phyloP scores from a whole-genome alignment of 2,329 filamentous ascomycete genomes.

The Aspergillus sp. region DNA sequence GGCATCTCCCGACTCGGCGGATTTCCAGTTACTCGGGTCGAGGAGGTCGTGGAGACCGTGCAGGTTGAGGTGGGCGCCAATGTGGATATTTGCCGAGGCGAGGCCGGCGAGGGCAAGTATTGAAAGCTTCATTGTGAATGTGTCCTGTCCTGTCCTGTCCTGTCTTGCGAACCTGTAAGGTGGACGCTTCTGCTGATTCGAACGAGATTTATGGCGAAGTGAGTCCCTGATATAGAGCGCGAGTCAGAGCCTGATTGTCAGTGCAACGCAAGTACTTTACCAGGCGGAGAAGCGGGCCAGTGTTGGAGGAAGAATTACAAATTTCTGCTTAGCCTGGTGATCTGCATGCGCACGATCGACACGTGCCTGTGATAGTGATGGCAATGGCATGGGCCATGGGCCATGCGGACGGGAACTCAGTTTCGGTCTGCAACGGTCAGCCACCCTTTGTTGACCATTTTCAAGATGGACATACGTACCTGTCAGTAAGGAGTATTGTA shows the following conservation, averaged over 20 bases:
- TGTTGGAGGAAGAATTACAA: not conserved
- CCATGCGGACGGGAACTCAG: not conserved
- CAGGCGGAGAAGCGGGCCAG: not conserved
- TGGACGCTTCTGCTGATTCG: not conserved
- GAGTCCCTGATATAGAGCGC: not conserved
- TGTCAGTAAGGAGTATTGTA: not conserved
- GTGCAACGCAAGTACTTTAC: not conserved
- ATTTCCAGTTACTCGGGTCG: not conserved
- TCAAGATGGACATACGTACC: not conserved
- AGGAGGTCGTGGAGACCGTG: not conserved
- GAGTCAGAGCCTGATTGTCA: not conserved
- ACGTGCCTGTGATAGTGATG: not conserved
- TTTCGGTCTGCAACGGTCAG: not conserved
- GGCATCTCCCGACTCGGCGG: not conserved
- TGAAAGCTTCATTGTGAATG: slow-evolving; percentile 2
- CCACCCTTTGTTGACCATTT: not conserved
- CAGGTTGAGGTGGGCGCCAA: not conserved
- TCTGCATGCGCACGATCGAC: not conserved
- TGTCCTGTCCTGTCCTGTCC: too few relatives aligned
- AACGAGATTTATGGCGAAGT: not conserved
- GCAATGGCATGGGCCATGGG: not conserved
- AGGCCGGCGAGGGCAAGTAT: not conserved
- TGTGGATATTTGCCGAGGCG: not conserved
- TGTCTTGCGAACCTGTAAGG: too few relatives aligned
- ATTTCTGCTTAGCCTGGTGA: not conserved